Percentiles rank a stretch among this genome's conserved stretches.
Conservation (phyloP, 2,329 filamentous ascomycete genomes). For the Calonectria fujianensis region DNA sequence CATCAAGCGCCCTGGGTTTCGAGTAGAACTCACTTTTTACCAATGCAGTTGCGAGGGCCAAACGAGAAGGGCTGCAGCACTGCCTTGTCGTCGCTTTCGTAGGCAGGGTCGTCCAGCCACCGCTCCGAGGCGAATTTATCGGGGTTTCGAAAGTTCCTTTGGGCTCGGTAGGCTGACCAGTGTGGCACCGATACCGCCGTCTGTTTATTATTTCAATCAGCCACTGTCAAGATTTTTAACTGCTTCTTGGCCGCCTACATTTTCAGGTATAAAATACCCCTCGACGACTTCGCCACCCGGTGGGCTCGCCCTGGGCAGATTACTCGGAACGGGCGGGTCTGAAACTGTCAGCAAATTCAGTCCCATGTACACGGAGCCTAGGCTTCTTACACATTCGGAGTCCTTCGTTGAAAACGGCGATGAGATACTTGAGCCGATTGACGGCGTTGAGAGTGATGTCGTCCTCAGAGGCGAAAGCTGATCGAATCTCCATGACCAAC, state of each 20-base stretch:
- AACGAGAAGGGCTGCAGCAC: conserved; percentile 4
- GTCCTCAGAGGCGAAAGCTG: neutral
- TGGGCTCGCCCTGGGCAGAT: neutral
- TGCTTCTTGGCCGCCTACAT: neutral
- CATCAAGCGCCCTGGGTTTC: neutral
- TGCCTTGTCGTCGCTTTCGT: neutral
- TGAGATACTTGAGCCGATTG: neutral
- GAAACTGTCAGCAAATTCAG: neutral
- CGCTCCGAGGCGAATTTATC: conserved; percentile 4
- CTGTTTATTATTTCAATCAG: neutral
- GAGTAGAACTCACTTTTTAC: neutral
- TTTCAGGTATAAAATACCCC: neutral
- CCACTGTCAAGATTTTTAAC: neutral
- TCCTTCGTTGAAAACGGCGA: neutral
- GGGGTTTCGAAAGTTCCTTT: conserved; percentile 6
- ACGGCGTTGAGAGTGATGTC: neutral
- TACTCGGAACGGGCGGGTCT: neutral
- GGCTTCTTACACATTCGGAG: neutral
- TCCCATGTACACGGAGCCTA: too few species aligned
- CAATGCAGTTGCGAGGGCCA: neutral
- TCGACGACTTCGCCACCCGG: neutral
- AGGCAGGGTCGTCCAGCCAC: neutral
- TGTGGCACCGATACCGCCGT: conserved; percentile 10
- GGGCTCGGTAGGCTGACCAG: neutral
- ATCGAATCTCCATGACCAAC: neutral